Evolutionary conservation across 2,329 filamentous ascomycete genomes (phyloP), one percentile per base, ranked within the genome.

Genomic region (Penicillium sp.): DNA sequence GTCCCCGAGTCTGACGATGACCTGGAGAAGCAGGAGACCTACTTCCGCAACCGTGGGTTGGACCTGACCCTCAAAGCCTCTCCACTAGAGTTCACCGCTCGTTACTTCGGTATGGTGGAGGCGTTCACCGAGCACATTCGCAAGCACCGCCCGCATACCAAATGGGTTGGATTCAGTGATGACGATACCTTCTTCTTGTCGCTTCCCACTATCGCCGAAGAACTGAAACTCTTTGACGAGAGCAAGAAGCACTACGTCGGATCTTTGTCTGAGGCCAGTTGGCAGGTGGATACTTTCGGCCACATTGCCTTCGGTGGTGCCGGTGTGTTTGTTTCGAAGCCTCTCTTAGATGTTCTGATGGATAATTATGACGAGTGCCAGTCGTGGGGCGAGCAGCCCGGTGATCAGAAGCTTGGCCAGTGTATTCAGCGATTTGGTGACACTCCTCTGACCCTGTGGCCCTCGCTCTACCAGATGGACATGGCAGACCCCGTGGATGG

Each of bases 111-210:
- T 47, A 67, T 76, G 46, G 72, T 76, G 8, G 65, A 74, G 57
- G 74, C 71, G 1, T 75, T 76, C 57, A 64, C 64, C 7, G 64
- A 74, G 26, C 64, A 69, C 56, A 75, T 76, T 55, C 67, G 69
- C 48, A 69, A 66, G 45, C 61, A 70, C 56, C 72, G 71, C 39
- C 73, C 72, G 27, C 64, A 75, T 52, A 76, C 72, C 44, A 70
- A 64, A 23, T 76, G 74, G 74, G 67, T 76, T 46, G 67, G 71
- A 59, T 76, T 72, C 58, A 74, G 75, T 23, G 74, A 77, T 45
- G 74, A 77, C 51, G 74, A 77, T 51, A 77, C 74, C 29, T 77
- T 74, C 64, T 76, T 74, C 62, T 62, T 72, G 29, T 74, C 72
- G 29, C 66, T 77, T 19, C 65, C 70, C 13, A 70, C 68, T 16